Percentiles rank a stretch among this genome's conserved stretches.
phyloP scores from a whole-genome alignment of 2,329 filamentous ascomycete species.

The Microcyclosporella mali region DNA sequence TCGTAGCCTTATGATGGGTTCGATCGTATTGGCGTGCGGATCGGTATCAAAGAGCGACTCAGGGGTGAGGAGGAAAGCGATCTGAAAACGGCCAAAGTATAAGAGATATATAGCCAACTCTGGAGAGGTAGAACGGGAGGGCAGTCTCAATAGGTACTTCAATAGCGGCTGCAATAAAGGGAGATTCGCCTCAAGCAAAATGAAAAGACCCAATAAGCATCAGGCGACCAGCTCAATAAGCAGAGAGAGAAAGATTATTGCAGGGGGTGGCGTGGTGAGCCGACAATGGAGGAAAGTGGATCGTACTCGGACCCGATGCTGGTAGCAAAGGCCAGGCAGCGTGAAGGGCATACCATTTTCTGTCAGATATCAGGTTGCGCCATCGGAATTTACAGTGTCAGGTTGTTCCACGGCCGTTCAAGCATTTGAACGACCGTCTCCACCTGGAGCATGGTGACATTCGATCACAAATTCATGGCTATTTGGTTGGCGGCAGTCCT shows the following conservation, averaged over 20 bases:
- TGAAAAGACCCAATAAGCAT: conserved; percentile 1
- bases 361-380: no score
- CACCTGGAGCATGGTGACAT: no score
- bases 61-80: conserved; percentile 15
- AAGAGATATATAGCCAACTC: conserved; percentile 14
- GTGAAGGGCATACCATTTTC: neutral
- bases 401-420: no score
- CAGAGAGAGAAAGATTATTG: neutral
- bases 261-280: neutral
- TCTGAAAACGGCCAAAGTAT: conserved; percentile 11
- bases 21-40: conserved; percentile 12
- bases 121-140: neutral
- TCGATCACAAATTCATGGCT: no score
- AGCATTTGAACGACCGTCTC: no score
- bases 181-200: conserved; percentile 3
- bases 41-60: conserved; percentile 24
- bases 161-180: conserved; percentile 14
- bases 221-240: conserved; percentile 6
- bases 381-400: no score
- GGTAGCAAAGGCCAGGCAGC: neutral
- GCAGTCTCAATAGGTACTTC: conserved; percentile 8
- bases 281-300: neutral
- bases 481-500: neutral
- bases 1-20: conserved; percentile 14
- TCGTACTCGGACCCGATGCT: neutral